Evolutionary conservation across 495 filamentous ascomycete species (phyloP).

Genomic region (Thozetella sp.): DNA sequence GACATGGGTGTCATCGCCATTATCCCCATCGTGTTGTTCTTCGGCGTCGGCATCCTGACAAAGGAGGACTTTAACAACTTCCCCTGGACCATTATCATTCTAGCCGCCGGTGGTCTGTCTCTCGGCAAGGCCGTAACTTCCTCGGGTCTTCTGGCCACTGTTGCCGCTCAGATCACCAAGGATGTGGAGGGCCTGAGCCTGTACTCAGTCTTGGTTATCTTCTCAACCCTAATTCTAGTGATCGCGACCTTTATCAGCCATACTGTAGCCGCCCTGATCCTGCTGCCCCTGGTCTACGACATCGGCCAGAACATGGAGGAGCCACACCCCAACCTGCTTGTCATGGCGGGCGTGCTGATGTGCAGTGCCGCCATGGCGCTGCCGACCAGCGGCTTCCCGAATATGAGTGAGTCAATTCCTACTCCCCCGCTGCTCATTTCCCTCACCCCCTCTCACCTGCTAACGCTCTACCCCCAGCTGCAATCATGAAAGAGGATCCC

Average conservation of each 20-base stretch:
- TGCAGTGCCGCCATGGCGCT: slow-evolving; percentile 80
- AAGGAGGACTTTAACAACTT: slow-evolving; percentile 99
- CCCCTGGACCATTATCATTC: slow-evolving; percentile 99
- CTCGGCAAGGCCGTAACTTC: slow-evolving; percentile 94
- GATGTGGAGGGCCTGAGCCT: slow-evolving; percentile 77
- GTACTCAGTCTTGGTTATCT: slow-evolving; percentile 86
- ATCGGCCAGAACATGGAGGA: slow-evolving; percentile 84
- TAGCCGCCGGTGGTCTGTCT: slow-evolving; percentile 90
- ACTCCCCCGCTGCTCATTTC: neutral
- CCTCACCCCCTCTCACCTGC: slow-evolving; percentile 3
- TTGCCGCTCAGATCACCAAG: slow-evolving; percentile 73
- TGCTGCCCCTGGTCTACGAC: slow-evolving; percentile 84
- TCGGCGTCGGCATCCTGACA: slow-evolving; percentile 94
- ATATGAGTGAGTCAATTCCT: slow-evolving; percentile 89
- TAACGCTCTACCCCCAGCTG: slow-evolving; percentile 56
- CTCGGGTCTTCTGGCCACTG: slow-evolving; percentile 88
- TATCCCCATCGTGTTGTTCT: slow-evolving; percentile 93
- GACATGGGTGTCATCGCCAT: slow-evolving; percentile 99
- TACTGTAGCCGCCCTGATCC: slow-evolving; percentile 94
- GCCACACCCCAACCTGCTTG: slow-evolving; percentile 91
- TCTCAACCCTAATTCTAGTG: slow-evolving; percentile 82
- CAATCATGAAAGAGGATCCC: slow-evolving; percentile 98
- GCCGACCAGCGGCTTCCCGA: slow-evolving; percentile 95
- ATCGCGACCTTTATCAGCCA: slow-evolving; percentile 98
- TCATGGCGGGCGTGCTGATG: slow-evolving; percentile 77